These are phyloP conservation scores for Aspergillus sp. DNA, from an alignment of 2,329 filamentous ascomycete species.

Conservation along the genomic window DNA sequence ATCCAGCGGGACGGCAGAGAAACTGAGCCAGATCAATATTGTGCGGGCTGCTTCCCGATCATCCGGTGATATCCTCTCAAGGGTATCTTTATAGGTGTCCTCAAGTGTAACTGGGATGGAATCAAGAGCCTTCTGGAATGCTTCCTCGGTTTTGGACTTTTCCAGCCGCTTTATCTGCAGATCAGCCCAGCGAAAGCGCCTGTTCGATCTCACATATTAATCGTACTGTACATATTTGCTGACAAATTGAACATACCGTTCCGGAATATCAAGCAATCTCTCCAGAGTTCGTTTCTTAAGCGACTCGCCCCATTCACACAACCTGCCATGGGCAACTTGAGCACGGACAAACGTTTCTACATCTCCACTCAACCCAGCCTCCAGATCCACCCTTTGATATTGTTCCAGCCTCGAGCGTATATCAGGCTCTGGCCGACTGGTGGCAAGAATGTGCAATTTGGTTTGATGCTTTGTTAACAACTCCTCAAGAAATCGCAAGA, in stretches of 20 bases:
- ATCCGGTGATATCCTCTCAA: not conserved
- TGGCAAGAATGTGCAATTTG: slow-evolving; percentile 2
- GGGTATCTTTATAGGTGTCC: slow-evolving; percentile 2
- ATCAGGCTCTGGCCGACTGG: slow-evolving; percentile 4
- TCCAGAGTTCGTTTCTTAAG: not conserved
- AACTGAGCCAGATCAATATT: slow-evolving; percentile 3
- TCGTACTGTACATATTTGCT: not conserved
- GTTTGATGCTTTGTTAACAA: not conserved
- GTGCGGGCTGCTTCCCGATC: not conserved
- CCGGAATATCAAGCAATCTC: not conserved
- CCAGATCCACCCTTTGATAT: not conserved
- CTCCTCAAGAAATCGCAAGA: not conserved
- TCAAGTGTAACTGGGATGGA: slow-evolving; percentile 1
- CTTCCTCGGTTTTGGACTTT: not conserved
- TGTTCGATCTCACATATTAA: not conserved
- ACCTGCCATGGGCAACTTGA: not conserved
- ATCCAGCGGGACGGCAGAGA: not conserved
- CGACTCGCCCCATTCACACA: not conserved
- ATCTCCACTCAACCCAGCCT: not conserved
- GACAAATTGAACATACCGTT: not conserved
- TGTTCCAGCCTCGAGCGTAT: not conserved
- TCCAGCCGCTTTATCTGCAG: slow-evolving; percentile 5
- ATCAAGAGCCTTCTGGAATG: not conserved
- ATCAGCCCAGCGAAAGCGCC: slow-evolving; percentile 10
- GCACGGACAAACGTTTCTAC: slow-evolving; percentile 4